A percentile compares a stretch with the other conserved stretches of the same genome.
Conservation (phyloP, 2,329 filamentous ascomycete species). For the Botryosphaeria dothidea region DNA sequence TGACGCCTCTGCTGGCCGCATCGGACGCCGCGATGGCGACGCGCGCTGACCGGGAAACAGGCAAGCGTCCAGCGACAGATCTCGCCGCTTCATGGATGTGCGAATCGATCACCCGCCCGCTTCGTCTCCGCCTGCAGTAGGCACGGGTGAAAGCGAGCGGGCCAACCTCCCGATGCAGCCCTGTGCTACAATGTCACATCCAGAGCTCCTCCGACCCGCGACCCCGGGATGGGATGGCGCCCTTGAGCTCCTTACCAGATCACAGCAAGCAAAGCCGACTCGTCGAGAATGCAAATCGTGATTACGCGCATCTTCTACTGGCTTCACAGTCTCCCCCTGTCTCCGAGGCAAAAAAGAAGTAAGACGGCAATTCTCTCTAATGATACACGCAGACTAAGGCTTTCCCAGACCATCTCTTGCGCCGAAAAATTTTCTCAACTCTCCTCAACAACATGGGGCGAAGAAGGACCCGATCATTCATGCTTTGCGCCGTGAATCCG, state of each 20-base stretch:
- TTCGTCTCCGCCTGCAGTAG: constrained; percentile 7
- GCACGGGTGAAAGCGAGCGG: constrained; percentile 11
- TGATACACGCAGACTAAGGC: constrained; percentile 15
- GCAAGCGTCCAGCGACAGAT: not conserved
- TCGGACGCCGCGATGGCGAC: not conserved
- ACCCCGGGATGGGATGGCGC: constrained; percentile 9
- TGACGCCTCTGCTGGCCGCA: constrained; percentile 2
- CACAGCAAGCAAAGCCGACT: not conserved
- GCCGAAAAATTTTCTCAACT: not conserved
- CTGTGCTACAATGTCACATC: constrained; percentile 14
- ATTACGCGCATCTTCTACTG: constrained; percentile 17
- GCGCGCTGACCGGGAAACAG: constrained; percentile 17
- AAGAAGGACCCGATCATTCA: constrained; percentile 12
- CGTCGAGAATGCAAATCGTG: constrained; percentile 20
- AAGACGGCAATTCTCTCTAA: constrained; percentile 16
- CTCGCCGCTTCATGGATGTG: constrained; percentile 12
- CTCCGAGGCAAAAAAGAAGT: not conserved
- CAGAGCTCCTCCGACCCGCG: constrained; percentile 2
- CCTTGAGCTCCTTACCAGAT: not conserved
- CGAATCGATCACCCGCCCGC: constrained; percentile 1
- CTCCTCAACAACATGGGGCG: not conserved
- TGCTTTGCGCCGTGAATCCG: constrained; percentile 7
- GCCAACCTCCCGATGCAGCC: constrained; percentile 18
- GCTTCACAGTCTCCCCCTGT: constrained; percentile 3
- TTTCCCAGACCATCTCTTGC: constrained; percentile 7